These are phyloP conservation scores for Clonostachys byssicola DNA, from an alignment of 2,329 filamentous ascomycete species.

Conservation along the genomic window DNA sequence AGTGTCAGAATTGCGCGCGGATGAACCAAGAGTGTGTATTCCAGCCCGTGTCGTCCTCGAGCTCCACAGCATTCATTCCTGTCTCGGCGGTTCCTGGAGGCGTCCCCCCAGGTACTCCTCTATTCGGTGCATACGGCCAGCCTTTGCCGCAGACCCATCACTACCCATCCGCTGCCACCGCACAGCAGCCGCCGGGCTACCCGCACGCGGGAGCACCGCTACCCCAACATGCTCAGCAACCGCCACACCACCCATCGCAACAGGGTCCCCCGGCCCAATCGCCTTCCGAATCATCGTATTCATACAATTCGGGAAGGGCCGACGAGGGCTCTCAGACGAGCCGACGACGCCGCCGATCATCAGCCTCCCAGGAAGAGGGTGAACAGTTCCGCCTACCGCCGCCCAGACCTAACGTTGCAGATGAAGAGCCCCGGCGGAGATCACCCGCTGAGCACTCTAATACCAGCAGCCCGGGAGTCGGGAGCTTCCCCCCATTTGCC, in stretches of 20 bases:
- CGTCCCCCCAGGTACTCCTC: slow-evolving; percentile 49
- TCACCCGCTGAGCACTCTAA: slow-evolving; percentile 46
- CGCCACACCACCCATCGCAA: slow-evolving; percentile 1
- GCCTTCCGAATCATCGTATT: slow-evolving; percentile 36
- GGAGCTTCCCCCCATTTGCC: slow-evolving; percentile 28
- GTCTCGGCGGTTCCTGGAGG: slow-evolving; percentile 55
- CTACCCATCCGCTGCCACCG: slow-evolving; percentile 9
- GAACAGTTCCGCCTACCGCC: slow-evolving; percentile 40
- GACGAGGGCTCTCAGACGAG: slow-evolving; percentile 22
- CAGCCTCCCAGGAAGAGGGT: slow-evolving; percentile 24
- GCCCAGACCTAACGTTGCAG: slow-evolving; percentile 30
- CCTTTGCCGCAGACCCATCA: slow-evolving; percentile 28
- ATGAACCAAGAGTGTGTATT: slow-evolving; percentile 60
- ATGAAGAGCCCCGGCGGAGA: slow-evolving; percentile 45
- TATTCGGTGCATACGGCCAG: slow-evolving; percentile 55
- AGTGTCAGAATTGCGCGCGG: slow-evolving; percentile 57
- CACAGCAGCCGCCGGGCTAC: slow-evolving; percentile 6
- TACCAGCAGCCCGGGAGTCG: slow-evolving; percentile 39
- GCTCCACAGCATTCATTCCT: slow-evolving; percentile 54
- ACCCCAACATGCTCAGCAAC: slow-evolving; percentile 9
- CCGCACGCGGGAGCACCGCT: background rate
- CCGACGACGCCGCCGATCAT: slow-evolving; percentile 27
- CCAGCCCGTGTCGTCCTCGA: slow-evolving; percentile 52
- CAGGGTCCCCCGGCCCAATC: slow-evolving; percentile 18
- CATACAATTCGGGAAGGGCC: slow-evolving; percentile 25